Evolutionary conservation across 192 early-diverging fungal genomes (phyloP), one percentile per base, ranked within the genome.

Genomic region (Entomortierella chlamydospora): DNA sequence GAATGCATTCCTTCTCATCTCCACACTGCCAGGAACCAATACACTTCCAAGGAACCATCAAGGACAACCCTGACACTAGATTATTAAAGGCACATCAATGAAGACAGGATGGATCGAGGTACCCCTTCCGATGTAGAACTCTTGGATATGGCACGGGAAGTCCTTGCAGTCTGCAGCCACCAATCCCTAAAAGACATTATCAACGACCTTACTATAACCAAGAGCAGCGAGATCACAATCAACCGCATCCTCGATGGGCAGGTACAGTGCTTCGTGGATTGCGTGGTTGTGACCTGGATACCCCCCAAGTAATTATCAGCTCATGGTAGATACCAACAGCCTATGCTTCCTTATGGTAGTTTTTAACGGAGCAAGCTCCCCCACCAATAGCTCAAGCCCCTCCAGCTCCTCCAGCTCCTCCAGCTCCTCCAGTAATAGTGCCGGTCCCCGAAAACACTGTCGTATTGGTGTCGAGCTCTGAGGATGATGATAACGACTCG

Each of bases 131-230:
- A 74, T 25, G 42, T 61, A 23, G 37, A 66, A 33, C 53, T 79
- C 28, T 37, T 79, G 57, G 68, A 79, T 22, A 79, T 79, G 76
- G 76, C 76, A 29, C 76, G 63, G 7, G 76, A 79, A 45, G 76
- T 79, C 68, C 68, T 79, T 13, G 20, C 41, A 12, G 52, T 79
- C 31, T 79, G 76, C 23, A 37, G n/a, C 31, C 31, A 52, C 17
- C 23, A 50, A 18, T 41, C 62, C 13, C 68, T 79, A 15, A 65
- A 55, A 29, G 68, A 79, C 25, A 66, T 79, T 31, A 58, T 79
- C 33, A 57, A 52, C 28, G 76, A 79, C 63, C 68, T 79, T 5
- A 45, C 54, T 22, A 66, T 70, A 5, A 79, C 68, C 1, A 33
- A 37, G 11, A 79, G 63, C 43, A 60, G 68, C 15, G 63, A 70